Base-by-base conservation (phyloP, 2,329 filamentous ascomycete genomes). In the Cercospora sp. region DNA sequence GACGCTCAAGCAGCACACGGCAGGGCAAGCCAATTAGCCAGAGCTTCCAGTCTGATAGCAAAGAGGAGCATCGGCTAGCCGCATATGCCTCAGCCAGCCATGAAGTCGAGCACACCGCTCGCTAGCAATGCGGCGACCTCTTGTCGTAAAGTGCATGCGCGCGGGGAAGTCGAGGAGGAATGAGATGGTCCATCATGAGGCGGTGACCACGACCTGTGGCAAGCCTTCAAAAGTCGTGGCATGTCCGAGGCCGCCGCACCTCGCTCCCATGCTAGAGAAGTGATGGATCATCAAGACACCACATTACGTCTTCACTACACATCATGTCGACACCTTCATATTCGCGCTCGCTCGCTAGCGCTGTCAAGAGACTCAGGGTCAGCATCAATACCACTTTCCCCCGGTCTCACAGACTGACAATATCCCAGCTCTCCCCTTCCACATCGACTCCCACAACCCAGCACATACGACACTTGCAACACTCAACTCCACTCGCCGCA, bases 351-450 rank as follows among this genome's bases (percentile, higher is more conserved):
- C n/a, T n/a, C n/a, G n/a, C n/a, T n/a, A n/a, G n/a, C n/a, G n/a
- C n/a, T n/a, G n/a, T n/a, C n/a, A n/a, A n/a, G n/a, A n/a, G n/a
- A n/a, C n/a, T n/a, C n/a, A n/a, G n/a, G n/a, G n/a, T n/a, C n/a
- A n/a, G n/a, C n/a, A n/a, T n/a, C n/a, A n/a, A n/a, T n/a, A n/a
- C n/a, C n/a, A n/a, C n/a, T n/a, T n/a, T n/a, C n/a, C n/a, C n/a
- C n/a, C n/a, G n/a, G n/a, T n/a, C n/a, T n/a, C n/a, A n/a, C 13
- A 45, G 23, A 13, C 18, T n/a, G 60, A 53, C 58, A 60, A 36
- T 66, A 23, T 10, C 23, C 40, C 68, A 76, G 73, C 69, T 76
- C 60, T 74, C 73, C 58, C 60, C 72, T 18, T 45, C 68, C 33
- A 23, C 63, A 59, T 18, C 67, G 40, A 48, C 51, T 9, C 23